Base-by-base conservation (phyloP, 2,329 filamentous ascomycete genomes). In the Anthostomella pinea region DNA sequence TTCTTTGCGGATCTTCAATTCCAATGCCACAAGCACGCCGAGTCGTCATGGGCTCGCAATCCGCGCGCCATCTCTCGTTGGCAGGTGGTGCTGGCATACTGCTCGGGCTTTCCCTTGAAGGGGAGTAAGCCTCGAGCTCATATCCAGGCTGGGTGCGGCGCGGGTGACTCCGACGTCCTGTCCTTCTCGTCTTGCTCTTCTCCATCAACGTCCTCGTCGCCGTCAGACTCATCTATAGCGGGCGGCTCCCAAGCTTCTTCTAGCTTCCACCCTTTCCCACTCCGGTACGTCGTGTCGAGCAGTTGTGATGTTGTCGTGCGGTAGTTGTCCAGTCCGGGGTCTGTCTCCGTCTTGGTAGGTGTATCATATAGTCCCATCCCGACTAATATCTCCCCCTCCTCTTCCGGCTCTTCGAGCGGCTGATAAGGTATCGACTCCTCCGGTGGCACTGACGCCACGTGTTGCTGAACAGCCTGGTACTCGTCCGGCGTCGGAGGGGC, bases 301-400 rank as follows among this genome's bases (percentile, higher is more conserved):
- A 85, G 59, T 17, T 72, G 70, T 22, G 69, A 72, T 38, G 77
- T 69, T 17, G 73, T 74, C 5, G 70, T 70, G 32, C 70, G 59
- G 62, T 79, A 72, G 63, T 75, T 70, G 60, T 78, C 65, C 36
- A 76, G 57, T 33, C 70, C 65, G 19, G 70, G 65, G 37, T 75
- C 72, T 14, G 67, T 63, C 6, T 70, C 62, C 26, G 61, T 52
- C 52, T 77, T 75, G 37, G 81, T 82, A 0, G 85, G 85, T 4
- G 77, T 68, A 52, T 88, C 86, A 59, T 93, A 93, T 0, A 93
- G 73, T 1, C 87, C 87, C 75, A 93, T 83, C 14, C 86, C 86
- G n/a, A 89, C 73, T 2, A 91, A 71, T 41, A 88, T 83, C 53
- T 89, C 85, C 23, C 79, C 83, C 10, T 75, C 68, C 17, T 70